These are phyloP conservation scores for Puccinia horiana DNA, from an alignment of 1,284 basidiomycete species.

Conservation along the genomic window DNA sequence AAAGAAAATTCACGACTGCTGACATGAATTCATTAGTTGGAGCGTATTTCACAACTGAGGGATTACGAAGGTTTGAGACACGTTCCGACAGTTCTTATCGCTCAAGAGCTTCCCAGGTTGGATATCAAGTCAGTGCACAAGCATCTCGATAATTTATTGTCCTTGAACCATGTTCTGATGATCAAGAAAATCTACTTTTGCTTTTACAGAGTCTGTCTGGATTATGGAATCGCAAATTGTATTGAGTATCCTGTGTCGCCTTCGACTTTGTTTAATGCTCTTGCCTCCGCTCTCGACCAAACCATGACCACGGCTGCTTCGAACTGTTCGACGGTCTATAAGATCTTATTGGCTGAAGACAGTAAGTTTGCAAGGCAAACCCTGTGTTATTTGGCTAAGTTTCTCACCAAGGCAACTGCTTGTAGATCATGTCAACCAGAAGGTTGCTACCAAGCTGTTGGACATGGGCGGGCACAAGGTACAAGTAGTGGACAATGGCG, in stretches of 20 bases:
- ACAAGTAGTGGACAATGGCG: constrained; percentile 96
- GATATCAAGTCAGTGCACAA: constrained; percentile 54
- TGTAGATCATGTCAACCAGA: constrained; percentile 85
- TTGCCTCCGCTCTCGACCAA: constrained; percentile 90
- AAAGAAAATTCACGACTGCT: constrained; percentile 73
- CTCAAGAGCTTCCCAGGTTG: constrained; percentile 63
- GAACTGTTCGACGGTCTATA: constrained; percentile 79
- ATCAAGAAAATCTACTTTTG: neutral
- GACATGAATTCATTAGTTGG: constrained; percentile 63
- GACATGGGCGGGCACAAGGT: constrained; percentile 95
- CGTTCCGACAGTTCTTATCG: constrained; percentile 93
- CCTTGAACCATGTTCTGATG: neutral
- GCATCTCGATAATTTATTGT: neutral
- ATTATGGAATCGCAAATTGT: constrained; percentile 85
- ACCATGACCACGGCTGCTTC: constrained; percentile 79
- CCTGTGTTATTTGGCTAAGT: too few species aligned
- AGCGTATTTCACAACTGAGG: constrained; percentile 82
- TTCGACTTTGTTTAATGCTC: constrained; percentile 85
- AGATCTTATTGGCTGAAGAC: constrained; percentile 95
- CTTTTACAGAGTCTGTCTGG: constrained; percentile 68
- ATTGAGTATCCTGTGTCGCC: constrained; percentile 85
- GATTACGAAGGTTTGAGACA: constrained; percentile 93
- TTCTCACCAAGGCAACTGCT: neutral
- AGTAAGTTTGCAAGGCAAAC: constrained; percentile 58
- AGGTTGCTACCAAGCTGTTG: constrained; percentile 91